Evolutionary conservation across 768 basidiomycete genomes (phyloP).

Genomic region (Suillus ampliporus): DNA sequence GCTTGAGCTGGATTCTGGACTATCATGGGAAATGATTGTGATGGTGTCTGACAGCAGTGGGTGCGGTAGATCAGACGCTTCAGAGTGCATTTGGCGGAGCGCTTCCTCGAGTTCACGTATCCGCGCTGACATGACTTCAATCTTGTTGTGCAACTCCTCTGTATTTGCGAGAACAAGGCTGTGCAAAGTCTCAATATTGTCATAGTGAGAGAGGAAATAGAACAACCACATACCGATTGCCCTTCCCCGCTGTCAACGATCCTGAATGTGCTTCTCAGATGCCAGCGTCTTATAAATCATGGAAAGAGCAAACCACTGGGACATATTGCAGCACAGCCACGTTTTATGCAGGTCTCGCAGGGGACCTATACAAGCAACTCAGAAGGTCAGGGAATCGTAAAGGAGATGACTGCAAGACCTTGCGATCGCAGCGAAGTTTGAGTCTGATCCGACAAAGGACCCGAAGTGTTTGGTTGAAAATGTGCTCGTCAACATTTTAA

Average conservation of each 20-base stretch:
- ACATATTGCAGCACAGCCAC: constrained; percentile 78
- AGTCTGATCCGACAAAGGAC: constrained; percentile 40
- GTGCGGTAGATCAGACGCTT: constrained; percentile 54
- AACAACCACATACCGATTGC: constrained; percentile 50
- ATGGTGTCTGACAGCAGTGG: constrained; percentile 44
- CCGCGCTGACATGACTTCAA: constrained; percentile 58
- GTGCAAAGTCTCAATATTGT: not conserved
- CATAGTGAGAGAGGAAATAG: not conserved
- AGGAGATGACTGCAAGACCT: constrained; percentile 41
- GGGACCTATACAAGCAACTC: constrained; percentile 55
- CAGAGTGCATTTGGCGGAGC: constrained; percentile 53
- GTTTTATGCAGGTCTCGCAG: constrained; percentile 77
- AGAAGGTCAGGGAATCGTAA: not conserved
- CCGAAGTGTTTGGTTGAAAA: not conserved
- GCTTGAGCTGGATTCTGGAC: constrained; percentile 24
- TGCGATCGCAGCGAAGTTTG: constrained; percentile 70
- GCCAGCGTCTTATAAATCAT: constrained; percentile 13
- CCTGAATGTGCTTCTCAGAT: constrained; percentile 38
- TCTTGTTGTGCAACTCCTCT: constrained; percentile 70
- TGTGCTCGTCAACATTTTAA: not conserved
- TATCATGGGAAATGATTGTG: constrained; percentile 33
- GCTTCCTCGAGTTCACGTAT: constrained; percentile 67
- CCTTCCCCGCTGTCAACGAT: constrained; percentile 60
- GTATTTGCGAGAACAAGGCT: constrained; percentile 71
- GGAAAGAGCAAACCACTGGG: constrained; percentile 60